A percentile compares a stretch with the other conserved stretches of the same genome.
These are phyloP conservation scores for Plasmodium cynomolgi DNA, from an alignment of 169 alveolate genomes.

Conservation along the genomic window DNA sequence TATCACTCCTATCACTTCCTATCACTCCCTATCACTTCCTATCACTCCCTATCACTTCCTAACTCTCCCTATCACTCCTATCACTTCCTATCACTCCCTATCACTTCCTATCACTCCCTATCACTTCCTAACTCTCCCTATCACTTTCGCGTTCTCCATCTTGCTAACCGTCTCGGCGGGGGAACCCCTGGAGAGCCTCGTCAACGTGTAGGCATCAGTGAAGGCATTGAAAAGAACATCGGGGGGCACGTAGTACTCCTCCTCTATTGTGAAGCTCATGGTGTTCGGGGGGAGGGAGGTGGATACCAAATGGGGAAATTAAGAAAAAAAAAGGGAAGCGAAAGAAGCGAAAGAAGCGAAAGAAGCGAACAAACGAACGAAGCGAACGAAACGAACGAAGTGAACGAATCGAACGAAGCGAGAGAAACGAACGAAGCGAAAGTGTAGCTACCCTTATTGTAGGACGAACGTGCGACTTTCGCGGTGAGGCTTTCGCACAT, in stretches of 20 bases:
- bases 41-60: no score
- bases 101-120: no score
- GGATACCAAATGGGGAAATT: background rate
- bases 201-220: conserved; percentile 45
- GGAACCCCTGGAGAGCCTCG: conserved; percentile 65
- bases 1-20: no score
- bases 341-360: background rate
- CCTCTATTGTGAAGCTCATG: conserved; percentile 51
- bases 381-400: background rate
- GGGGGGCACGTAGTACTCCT: conserved; percentile 72
- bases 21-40: no score
- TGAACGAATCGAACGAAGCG: background rate
- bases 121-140: no score
- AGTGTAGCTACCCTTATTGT: background rate
- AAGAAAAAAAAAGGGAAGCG: background rate
- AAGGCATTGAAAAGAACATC: conserved; percentile 57
- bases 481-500: background rate
- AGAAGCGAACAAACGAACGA: background rate
- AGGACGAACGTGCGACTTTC: background rate
- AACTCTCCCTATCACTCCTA: no score
- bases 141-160: background rate
- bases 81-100: no score
- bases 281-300: background rate
- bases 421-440: background rate
- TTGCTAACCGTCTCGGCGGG: conserved; percentile 46